Base-by-base conservation (phyloP, 768 basidiomycete genomes). In the Russula sp. region DNA sequence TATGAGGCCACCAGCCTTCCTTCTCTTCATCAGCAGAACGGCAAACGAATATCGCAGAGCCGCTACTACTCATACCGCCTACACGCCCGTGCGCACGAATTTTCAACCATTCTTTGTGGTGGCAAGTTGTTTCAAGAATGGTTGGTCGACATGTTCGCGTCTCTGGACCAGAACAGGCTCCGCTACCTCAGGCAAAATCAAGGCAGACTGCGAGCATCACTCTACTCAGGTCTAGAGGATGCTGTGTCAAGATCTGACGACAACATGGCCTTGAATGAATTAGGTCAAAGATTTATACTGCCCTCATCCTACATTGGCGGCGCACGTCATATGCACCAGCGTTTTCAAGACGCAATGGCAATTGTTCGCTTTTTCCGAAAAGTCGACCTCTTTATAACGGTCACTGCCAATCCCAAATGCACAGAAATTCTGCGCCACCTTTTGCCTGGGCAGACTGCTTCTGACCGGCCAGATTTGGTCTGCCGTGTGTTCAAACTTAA, bases 391-490 rank as follows among this genome's bases (percentile, higher is more conserved):
- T 83, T 83, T 47, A 57, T 60, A 0, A 60, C 52, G 0, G 14
- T 47, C 13, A 47, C 46, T 0, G 5, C 11, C 0, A 52, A 52
- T 25, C 35, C 50, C 5, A 6, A 20, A 1, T 56, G 43, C 43
- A 2, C 8, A 3, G 55, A 56, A n/a, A 46, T 56, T 3, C 4
- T 9, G 2, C 0, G 18, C n/a, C n/a, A n/a, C 1, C 34, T 56
- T 1, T 13, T 56, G 2, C 43, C 43, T 4, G 32, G 34, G 2
- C 77, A 82, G 59, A 69, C 67, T 1, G 56, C 75, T 10, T 57
- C 72, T 16, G 78, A 83, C 64, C 65, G 77, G 1, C 82, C 82
- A 16, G 80, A 83, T 60, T 60, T 83, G 57, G 74, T 82, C 0
- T 69, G 74, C 1, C 65, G 74, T 0, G 77, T 84, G 0, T 83